Evolutionary conservation across 345 rosid genomes (phyloP).

Genomic region (Lepidium africanum): DNA sequence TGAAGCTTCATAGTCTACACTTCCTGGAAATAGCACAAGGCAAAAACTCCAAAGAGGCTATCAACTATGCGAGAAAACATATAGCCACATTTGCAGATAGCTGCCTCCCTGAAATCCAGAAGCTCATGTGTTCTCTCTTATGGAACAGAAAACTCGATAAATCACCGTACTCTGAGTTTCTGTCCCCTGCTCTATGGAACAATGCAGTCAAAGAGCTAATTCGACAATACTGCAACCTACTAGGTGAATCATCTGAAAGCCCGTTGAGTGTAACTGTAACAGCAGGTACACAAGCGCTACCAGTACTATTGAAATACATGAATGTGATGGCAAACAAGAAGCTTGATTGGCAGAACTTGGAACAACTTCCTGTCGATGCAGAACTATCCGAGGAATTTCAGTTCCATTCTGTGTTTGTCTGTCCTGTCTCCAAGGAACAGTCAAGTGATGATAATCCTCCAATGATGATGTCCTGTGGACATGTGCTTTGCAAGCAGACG

Average conservation of each 20-base stretch:
- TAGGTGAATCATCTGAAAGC: slow-evolving; percentile 55
- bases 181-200: slow-evolving; percentile 49
- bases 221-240: slow-evolving; percentile 53
- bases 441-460: slow-evolving; percentile 68
- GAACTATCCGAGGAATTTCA: slow-evolving; percentile 56
- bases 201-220: slow-evolving; percentile 49
- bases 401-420: slow-evolving; percentile 68
- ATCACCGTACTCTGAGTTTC: slow-evolving; percentile 44
- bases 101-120: slow-evolving; percentile 44
- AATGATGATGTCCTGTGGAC: slow-evolving; percentile 75
- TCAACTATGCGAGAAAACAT: slow-evolving; percentile 45
- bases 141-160: slow-evolving; percentile 47
- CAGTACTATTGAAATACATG: slow-evolving; percentile 64
- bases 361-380: slow-evolving; percentile 62
- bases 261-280: slow-evolving; percentile 49
- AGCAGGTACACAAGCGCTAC: slow-evolving; percentile 62
- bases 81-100: slow-evolving; percentile 35
- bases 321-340: slow-evolving; percentile 61
- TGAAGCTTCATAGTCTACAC: slow-evolving; percentile 60
- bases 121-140: slow-evolving; percentile 54
- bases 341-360: slow-evolving; percentile 56
- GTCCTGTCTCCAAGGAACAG: slow-evolving; percentile 77
- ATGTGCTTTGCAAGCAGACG: slow-evolving; percentile 71
- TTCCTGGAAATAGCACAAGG: slow-evolving; percentile 49
- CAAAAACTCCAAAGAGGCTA: slow-evolving; percentile 44